Percentiles rank a stretch among this genome's conserved stretches.
phyloP scores from a whole-genome alignment of 1,139 yeast genomes.

The Candida pseudoviswanathii region DNA sequence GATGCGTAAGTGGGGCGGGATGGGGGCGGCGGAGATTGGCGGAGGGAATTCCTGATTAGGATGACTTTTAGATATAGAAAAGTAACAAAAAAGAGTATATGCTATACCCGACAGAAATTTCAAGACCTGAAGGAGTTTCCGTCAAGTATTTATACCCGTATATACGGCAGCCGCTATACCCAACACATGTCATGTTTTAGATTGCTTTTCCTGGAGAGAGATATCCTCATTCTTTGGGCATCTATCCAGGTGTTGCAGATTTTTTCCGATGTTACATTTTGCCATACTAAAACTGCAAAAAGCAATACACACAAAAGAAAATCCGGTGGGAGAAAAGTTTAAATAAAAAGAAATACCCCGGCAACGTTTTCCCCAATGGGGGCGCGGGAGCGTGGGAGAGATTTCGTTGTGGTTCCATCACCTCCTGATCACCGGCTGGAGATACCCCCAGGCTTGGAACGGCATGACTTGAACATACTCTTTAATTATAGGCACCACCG shows the following conservation, averaged over 20 bases:
- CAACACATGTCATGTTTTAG: too few species aligned
- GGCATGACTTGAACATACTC: not conserved
- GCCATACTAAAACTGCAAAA: not conserved
- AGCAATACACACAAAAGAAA: not conserved
- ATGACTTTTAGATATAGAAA: not conserved
- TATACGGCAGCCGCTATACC: not conserved
- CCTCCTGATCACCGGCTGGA: not conserved
- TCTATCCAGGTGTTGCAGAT: too few species aligned
- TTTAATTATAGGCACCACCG: slow-evolving; percentile 1
- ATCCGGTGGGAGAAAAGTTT: not conserved
- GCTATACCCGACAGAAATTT: not conserved
- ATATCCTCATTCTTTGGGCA: too few species aligned
- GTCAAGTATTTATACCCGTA: slow-evolving; percentile 1
- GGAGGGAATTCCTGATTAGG: too few species aligned
- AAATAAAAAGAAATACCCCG: not conserved
- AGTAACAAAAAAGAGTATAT: not conserved
- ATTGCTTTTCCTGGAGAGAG: not conserved
- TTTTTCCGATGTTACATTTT: slow-evolving; percentile 2
- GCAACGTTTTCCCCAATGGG: not conserved
- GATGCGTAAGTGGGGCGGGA: not conserved
- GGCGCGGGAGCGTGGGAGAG: too few species aligned
- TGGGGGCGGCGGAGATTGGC: not conserved
- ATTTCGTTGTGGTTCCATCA: not conserved
- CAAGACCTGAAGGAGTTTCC: not conserved
- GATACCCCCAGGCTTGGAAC: slow-evolving; percentile 1